Conservation (phyloP, 2,329 filamentous ascomycete genomes). For the Nectriaceae sp. region DNA sequence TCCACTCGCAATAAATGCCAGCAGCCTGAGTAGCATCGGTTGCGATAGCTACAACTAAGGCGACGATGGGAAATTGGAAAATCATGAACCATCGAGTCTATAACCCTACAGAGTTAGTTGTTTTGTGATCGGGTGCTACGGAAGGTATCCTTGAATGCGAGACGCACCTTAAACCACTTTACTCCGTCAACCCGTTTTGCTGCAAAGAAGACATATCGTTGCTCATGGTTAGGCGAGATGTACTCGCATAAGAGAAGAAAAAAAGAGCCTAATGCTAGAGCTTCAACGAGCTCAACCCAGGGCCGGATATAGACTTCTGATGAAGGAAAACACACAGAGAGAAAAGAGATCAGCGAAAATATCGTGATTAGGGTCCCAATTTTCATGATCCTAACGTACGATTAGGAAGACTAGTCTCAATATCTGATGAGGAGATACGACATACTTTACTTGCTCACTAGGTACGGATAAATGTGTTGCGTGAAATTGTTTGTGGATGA, state of each 20-base stretch:
- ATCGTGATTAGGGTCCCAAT: conserved; percentile 11
- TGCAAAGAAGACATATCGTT: neutral
- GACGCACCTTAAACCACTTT: neutral
- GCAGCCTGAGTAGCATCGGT: conserved; percentile 18
- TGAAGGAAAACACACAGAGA: conserved; percentile 3
- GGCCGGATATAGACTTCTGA: neutral
- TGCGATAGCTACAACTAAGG: conserved; percentile 8
- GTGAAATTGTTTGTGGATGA: conserved; percentile 16
- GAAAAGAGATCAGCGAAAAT: conserved; percentile 19
- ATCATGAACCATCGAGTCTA: conserved; percentile 25
- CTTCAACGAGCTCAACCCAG: neutral
- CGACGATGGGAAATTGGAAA: conserved; percentile 22
- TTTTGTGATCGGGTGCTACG: too few relatives aligned
- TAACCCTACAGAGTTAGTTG: too few relatives aligned
- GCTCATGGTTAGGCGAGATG: neutral
- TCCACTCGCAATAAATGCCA: conserved; percentile 19
- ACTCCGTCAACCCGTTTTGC: conserved; percentile 1
- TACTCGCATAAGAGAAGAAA: neutral
- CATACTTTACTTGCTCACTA: conserved; percentile 24
- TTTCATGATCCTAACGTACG: neutral
- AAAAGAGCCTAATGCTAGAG: neutral
- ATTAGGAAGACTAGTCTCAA: too few relatives aligned
- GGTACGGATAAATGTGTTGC: conserved; percentile 22
- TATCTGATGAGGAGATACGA: conserved; percentile 20
- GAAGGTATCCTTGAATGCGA: too few relatives aligned